Evolutionary conservation across 169 alveolate genomes (phyloP), one percentile per base, ranked within the genome.

Genomic region (Plasmodium inui): DNA sequence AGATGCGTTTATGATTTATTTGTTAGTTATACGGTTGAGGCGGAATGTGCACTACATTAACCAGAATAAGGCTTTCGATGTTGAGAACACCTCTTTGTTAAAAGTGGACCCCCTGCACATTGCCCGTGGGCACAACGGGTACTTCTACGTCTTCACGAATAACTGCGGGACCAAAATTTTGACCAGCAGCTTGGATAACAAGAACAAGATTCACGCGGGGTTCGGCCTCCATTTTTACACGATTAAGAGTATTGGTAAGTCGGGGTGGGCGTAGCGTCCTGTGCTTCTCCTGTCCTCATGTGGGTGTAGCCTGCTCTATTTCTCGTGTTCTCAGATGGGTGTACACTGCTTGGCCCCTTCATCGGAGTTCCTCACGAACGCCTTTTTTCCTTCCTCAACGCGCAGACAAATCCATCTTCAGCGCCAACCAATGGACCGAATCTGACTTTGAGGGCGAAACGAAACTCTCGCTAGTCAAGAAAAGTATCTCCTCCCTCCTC

Each of bases 131-230:
- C 14, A 61, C 50, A 41, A 89, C 44, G 89, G 94, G 6, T 61
- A 14, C 44, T 89, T 57, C 50, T 41, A 46, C 37, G 73, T 78
- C 41, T 61, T 10, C 82, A 79, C 34, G 57, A 79, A 78, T 61
- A 39, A 39, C 1, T 61, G 81, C 72, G 83, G 55, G 9, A 6
- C 61, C 4, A 80, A 89, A 26, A n/a, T 89, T 39, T 39, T 89
- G 37, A 61, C 39, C 46, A 28, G 28, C 41, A 79, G 70, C 39
- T 8, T 41, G 32, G 57, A n/a, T 1, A 28, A 1, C 70, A 89
- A 89, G 53, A 14, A 80, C 22, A 61, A 78, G 22, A 89, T 89
- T 14, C 17, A 89, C 76, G 94, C 82, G 26, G 94, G 94, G 19
- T 89, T 79, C 28, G 83, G 74, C 17, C 46, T 89, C 39, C 70